A percentile compares a stretch with the other conserved stretches of the same genome.
Evolutionary conservation across 108 stramenopile species (phyloP).

Genomic region (Asterionellopsis glacialis): DNA sequence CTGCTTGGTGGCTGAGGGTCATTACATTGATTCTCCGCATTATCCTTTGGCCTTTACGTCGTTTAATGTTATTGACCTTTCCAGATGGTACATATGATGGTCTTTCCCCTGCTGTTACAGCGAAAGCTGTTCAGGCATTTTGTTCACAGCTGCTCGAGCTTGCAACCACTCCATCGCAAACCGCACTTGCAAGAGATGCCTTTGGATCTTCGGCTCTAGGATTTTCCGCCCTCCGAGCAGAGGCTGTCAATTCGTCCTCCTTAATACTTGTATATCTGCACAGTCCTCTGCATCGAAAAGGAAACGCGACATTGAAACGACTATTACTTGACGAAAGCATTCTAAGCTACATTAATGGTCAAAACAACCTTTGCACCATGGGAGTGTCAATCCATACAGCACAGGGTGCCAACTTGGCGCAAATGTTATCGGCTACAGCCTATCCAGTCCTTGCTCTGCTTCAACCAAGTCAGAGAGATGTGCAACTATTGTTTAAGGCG

Average conservation of each 20-base stretch:
- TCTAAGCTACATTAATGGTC: conserved; percentile 33
- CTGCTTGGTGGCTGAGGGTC: conserved; percentile 11
- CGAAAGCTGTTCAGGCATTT: conserved; percentile 68
- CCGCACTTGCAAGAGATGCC: conserved; percentile 15
- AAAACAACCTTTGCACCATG: conserved; percentile 41
- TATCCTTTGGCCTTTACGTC: conserved; percentile 42
- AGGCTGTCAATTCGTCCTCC: conserved; percentile 38
- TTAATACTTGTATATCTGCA: conserved; percentile 68
- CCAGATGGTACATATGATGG: conserved; percentile 61
- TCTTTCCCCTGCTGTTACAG: conserved; percentile 32
- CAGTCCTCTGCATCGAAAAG: conserved; percentile 57
- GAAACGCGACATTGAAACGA: conserved; percentile 17
- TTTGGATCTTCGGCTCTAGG: conserved; percentile 14
- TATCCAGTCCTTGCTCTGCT: conserved; percentile 70
- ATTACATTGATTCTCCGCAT: conserved; percentile 30
- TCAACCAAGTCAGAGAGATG: conserved; percentile 29
- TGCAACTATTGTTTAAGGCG: conserved; percentile 57
- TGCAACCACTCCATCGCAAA: conserved; percentile 4
- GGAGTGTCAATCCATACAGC: conserved; percentile 68
- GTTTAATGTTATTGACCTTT: conserved; percentile 30
- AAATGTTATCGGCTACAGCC: conserved; percentile 46
- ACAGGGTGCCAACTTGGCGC: conserved; percentile 59
- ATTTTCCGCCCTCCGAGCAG: conserved; percentile 38
- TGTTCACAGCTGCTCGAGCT: conserved; percentile 31
- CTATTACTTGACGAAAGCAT: conserved; percentile 29